Evolutionary conservation across 371 early-diverging fungal genomes (phyloP).

Genomic region (Rhizopus delemar): DNA sequence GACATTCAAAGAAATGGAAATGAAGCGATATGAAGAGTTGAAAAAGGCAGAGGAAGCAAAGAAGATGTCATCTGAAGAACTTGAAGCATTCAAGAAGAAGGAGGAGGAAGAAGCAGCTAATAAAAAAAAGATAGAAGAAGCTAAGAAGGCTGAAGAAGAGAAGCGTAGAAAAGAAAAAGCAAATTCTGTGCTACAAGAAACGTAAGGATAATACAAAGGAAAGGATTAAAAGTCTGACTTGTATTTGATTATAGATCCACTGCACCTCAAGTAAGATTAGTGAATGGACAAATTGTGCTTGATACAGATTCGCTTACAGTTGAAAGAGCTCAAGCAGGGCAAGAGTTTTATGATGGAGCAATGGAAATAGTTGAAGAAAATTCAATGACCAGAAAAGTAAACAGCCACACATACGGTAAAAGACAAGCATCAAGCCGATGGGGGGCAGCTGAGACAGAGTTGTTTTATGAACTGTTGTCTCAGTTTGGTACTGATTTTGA

Average conservation of each 20-base stretch:
- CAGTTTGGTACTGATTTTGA: conserved; percentile 81
- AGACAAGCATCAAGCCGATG: conserved; percentile 46
- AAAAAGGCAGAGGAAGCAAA: conserved; percentile 24
- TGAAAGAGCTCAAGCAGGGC: conserved; percentile 36
- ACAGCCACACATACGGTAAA: conserved; percentile 57
- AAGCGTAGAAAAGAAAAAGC: conserved; percentile 16
- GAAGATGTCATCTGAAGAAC: conserved; percentile 23
- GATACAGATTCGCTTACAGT: conserved; percentile 59
- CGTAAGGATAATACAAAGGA: conserved; percentile 14
- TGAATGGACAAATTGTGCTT: conserved; percentile 67
- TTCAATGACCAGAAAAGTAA: conserved; percentile 53
- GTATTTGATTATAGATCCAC: conserved; percentile 30
- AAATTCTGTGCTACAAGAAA: conserved; percentile 28
- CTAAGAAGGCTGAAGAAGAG: conserved; percentile 14
- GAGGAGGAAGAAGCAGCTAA: conserved; percentile 24
- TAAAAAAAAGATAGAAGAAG: conserved; percentile 11
- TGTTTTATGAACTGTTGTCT: conserved; percentile 65
- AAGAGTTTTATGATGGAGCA: conserved; percentile 33
- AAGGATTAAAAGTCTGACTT: not conserved
- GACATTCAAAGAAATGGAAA: conserved; percentile 48
- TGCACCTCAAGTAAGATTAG: conserved; percentile 62
- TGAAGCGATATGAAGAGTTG: conserved; percentile 22
- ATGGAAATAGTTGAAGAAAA: conserved; percentile 75
- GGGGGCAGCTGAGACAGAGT: conserved; percentile 58
- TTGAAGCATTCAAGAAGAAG: conserved; percentile 24